phyloP scores from a whole-genome alignment of 1,139 yeast genomes.

The Suhomyces chickasaworum region DNA sequence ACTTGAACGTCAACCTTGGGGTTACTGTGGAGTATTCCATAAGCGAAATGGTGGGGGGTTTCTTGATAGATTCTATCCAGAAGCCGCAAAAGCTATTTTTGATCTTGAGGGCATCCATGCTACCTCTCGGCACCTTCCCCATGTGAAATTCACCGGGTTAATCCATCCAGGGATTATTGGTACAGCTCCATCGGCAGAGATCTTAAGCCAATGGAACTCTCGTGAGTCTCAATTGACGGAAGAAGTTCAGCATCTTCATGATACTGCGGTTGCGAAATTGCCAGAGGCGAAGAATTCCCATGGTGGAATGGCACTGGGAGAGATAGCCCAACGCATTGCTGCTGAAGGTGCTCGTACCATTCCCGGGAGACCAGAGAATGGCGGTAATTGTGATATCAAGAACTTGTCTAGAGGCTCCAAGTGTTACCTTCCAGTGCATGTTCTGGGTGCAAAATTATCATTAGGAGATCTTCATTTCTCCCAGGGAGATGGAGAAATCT shows the following conservation, averaged over 20 bases:
- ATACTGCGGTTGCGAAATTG: conserved; percentile 42
- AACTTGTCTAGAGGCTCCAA: conserved; percentile 51
- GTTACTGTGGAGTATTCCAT: conserved; percentile 51
- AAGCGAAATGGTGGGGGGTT: conserved; percentile 54
- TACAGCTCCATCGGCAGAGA: conserved; percentile 46
- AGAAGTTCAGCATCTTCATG: conserved; percentile 31
- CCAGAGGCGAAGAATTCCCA: conserved; percentile 40
- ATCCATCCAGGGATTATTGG: conserved; percentile 56
- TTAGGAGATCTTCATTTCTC: conserved; percentile 53
- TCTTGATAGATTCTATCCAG: conserved; percentile 48
- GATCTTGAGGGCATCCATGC: conserved; percentile 54
- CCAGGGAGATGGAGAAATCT: conserved; percentile 55
- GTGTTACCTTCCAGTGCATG: conserved; percentile 49
- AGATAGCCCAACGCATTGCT: conserved; percentile 30
- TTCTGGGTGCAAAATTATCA: conserved; percentile 49
- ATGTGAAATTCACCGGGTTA: conserved; percentile 44
- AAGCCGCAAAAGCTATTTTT: conserved; percentile 52
- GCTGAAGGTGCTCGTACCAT: conserved; percentile 51
- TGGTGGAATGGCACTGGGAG: conserved; percentile 38
- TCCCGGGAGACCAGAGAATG: conserved; percentile 55
- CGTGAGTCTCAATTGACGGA: conserved; percentile 39
- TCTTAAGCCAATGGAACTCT: conserved; percentile 45
- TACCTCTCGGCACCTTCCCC: conserved; percentile 51
- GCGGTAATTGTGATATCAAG: conserved; percentile 56
- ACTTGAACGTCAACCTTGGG: conserved; percentile 54